Conservation (phyloP, 2,329 filamentous ascomycete species). For the Penicillium verrucosum region DNA sequence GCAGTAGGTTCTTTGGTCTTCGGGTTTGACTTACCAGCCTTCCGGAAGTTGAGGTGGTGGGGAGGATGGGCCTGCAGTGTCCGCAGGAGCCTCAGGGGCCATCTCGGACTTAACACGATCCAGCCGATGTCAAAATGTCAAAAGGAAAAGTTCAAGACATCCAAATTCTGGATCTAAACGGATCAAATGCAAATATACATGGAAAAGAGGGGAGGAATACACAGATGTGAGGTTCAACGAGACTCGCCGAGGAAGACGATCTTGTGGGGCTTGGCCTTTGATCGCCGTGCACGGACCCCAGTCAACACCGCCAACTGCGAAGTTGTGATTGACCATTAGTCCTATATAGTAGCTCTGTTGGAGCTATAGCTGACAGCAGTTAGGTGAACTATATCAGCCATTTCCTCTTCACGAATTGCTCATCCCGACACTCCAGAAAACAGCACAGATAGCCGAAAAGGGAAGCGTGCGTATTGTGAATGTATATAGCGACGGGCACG, state of each 20-base stretch:
- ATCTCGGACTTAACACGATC: slow-evolving; percentile 15
- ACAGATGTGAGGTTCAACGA: slow-evolving; percentile 1
- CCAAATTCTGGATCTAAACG: not conserved
- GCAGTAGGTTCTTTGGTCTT: not conserved
- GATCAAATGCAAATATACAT: not conserved
- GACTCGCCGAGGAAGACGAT: slow-evolving; percentile 14
- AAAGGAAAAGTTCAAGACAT: not conserved
- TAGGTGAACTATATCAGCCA: no score
- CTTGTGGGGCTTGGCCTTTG: slow-evolving; percentile 23
- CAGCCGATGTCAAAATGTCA: not conserved
- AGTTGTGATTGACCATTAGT: not conserved
- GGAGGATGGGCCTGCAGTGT: slow-evolving; percentile 39
- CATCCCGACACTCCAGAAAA: no score
- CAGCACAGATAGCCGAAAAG: no score
- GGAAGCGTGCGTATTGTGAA: no score
- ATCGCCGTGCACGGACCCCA: slow-evolving; percentile 15
- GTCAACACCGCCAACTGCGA: not conserved
- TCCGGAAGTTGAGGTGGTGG: slow-evolving; percentile 38
- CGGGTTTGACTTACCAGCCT: slow-evolving; percentile 34
- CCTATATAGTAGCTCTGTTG: no score
- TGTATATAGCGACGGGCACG: no score
- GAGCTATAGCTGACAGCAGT: no score
- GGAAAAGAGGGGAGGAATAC: not conserved
- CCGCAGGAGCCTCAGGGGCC: slow-evolving; percentile 32
- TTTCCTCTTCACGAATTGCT: no score